A percentile compares a stretch with the other conserved stretches of the same genome.
Evolutionary conservation across 2,329 filamentous ascomycete genomes (phyloP).

Genomic region (Apiospora saccharicola): DNA sequence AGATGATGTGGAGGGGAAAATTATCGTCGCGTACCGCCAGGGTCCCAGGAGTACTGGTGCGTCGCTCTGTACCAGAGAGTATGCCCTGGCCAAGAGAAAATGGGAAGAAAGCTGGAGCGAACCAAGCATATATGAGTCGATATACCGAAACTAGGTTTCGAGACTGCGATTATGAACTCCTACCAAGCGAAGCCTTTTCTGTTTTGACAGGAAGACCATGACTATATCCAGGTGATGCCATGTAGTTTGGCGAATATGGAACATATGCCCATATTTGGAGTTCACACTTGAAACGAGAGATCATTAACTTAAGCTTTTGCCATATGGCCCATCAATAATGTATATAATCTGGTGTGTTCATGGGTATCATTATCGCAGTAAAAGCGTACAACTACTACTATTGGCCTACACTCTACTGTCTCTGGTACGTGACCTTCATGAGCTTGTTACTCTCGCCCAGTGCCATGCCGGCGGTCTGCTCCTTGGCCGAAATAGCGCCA

Average conservation of each 20-base stretch:
- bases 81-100: not conserved
- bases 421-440: conserved; percentile 96
- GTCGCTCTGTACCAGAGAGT: not conserved
- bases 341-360: not conserved
- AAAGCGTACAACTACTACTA: not conserved
- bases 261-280: too few relatives aligned
- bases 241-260: too few relatives aligned
- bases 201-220: too few relatives aligned
- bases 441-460: conserved; percentile 77
- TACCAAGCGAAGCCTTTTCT: not conserved
- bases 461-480: conserved; percentile 86
- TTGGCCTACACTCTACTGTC: conserved; percentile 64
- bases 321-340: too few relatives aligned
- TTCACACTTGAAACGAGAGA: too few relatives aligned
- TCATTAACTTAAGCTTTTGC: too few relatives aligned
- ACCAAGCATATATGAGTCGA: not conserved
- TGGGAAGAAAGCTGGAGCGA: not conserved
- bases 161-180: not conserved
- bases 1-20: not conserved
- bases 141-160: too few relatives aligned
- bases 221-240: too few relatives aligned
- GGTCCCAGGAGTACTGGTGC: not conserved
- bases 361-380: conserved; percentile 10
- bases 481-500: conserved; percentile 91
- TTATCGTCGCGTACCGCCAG: not conserved